Percentiles rank a stretch among this genome's conserved stretches.
Evolutionary conservation across 2,329 filamentous ascomycete genomes (phyloP).

Genomic region (Didymella pinodella): DNA sequence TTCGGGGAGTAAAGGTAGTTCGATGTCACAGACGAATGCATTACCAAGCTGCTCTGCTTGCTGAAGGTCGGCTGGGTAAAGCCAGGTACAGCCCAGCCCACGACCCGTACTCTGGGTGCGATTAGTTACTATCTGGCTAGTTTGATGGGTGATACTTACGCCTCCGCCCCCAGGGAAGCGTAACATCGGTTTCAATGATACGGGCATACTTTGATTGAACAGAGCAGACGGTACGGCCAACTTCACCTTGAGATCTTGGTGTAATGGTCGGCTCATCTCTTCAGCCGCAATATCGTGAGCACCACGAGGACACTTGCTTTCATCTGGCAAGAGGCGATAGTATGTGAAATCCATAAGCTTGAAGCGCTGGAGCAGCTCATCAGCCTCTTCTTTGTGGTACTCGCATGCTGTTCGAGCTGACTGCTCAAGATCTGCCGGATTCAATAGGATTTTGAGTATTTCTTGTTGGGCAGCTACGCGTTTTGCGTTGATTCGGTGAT

Average conservation of each 20-base stretch:
- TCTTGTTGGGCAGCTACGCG: background rate
- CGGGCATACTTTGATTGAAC: background rate
- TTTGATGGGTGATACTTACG: background rate
- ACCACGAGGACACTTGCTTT: background rate
- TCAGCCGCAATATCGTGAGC: background rate
- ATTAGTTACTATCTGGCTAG: constrained; percentile 3
- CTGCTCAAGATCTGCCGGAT: background rate
- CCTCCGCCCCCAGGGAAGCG: background rate
- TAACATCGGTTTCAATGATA: constrained; percentile 1
- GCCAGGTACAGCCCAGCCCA: constrained; percentile 1
- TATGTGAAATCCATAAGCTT: background rate
- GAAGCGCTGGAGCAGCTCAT: background rate
- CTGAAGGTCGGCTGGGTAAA: constrained; percentile 2
- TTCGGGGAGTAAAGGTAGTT: constrained; percentile 1
- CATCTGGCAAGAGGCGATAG: background rate
- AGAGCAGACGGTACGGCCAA: background rate
- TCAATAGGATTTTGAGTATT: background rate
- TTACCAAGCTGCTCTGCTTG: constrained; percentile 1
- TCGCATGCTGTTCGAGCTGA: background rate
- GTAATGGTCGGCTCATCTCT: background rate
- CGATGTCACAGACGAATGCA: background rate
- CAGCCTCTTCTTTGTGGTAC: background rate
- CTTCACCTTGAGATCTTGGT: constrained; percentile 1
- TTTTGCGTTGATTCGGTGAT: background rate
- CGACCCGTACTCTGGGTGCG: background rate